phyloP scores from a whole-genome alignment of 2,329 filamentous ascomycete species.

The Fonsecaea nubica region DNA sequence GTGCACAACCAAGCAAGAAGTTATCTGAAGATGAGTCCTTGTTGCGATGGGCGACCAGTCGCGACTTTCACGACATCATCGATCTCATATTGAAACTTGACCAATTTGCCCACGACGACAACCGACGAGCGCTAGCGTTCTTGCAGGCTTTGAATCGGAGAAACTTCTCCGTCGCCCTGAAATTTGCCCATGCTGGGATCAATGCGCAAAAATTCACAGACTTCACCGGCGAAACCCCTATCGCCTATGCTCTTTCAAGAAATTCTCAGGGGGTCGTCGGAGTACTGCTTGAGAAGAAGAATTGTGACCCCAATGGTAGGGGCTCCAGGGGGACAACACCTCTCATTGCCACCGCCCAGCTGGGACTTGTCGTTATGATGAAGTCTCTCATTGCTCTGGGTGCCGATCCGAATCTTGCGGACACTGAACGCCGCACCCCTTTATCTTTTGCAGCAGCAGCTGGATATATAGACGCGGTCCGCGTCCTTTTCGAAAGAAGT shows the following conservation, averaged over 20 bases:
- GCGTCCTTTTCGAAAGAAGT: conserved; percentile 28
- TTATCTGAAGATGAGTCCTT: conserved; percentile 1
- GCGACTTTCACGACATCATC: background rate
- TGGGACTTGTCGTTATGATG: conserved; percentile 10
- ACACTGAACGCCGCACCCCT: conserved; percentile 26
- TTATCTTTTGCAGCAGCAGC: conserved; percentile 27
- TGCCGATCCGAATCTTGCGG: background rate
- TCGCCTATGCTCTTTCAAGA: background rate
- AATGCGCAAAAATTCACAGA: conserved; percentile 8
- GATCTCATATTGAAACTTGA: conserved; percentile 11
- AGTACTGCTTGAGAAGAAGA: conserved; percentile 5
- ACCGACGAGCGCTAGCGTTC: conserved; percentile 4
- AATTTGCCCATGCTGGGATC: conserved; percentile 6
- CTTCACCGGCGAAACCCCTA: background rate
- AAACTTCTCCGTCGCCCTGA: background rate
- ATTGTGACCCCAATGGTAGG: conserved; percentile 5
- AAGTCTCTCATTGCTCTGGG: conserved; percentile 8
- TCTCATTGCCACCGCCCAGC: conserved; percentile 5
- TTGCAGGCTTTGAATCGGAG: background rate
- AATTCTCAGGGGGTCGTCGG: background rate
- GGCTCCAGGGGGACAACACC: background rate
- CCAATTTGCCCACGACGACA: conserved; percentile 5
- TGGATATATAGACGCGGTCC: conserved; percentile 23
- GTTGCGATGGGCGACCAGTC: background rate
- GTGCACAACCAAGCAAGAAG: conserved; percentile 10